Evolutionary conservation across 192 early-diverging fungal genomes (phyloP).

Genomic region (Coemansia sp.): DNA sequence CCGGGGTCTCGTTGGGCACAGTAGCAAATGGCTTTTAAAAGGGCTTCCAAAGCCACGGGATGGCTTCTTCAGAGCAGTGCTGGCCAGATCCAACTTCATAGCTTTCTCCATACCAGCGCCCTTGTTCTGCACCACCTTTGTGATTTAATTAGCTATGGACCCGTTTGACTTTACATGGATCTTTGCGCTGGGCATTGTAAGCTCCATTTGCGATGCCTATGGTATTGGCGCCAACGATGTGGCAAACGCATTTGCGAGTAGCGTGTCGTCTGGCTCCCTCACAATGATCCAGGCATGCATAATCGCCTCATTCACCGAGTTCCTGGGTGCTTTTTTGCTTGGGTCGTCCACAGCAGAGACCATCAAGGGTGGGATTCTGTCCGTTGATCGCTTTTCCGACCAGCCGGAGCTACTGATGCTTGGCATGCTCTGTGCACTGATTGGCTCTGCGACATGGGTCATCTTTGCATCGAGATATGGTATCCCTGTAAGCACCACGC

Average conservation of each 20-base stretch:
- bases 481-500: conserved; percentile 76
- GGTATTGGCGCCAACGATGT: conserved; percentile 89
- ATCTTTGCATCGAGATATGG: conserved; percentile 65
- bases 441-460: conserved; percentile 76
- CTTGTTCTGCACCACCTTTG: too few relatives aligned
- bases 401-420: conserved; percentile 79
- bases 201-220: conserved; percentile 70
- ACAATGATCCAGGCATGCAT: conserved; percentile 69
- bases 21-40: too few relatives aligned
- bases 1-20: too few relatives aligned
- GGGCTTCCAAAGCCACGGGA: too few relatives aligned
- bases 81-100: too few relatives aligned
- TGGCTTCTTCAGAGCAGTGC: too few relatives aligned
- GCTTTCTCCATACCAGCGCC: too few relatives aligned
- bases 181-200: conserved; percentile 63
- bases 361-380: conserved; percentile 75
- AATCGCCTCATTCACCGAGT: conserved; percentile 84
- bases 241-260: conserved; percentile 85
- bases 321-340: conserved; percentile 73
- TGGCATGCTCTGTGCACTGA: conserved; percentile 78
- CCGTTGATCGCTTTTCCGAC: conserved; percentile 54
- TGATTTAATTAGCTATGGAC: conserved; percentile 39
- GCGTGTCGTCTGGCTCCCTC: conserved; percentile 78
- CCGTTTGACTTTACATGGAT: conserved; percentile 63
- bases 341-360: conserved; percentile 73